phyloP scores from a whole-genome alignment of 495 filamentous ascomycete genomes.

The Glarea lozoyensis region DNA sequence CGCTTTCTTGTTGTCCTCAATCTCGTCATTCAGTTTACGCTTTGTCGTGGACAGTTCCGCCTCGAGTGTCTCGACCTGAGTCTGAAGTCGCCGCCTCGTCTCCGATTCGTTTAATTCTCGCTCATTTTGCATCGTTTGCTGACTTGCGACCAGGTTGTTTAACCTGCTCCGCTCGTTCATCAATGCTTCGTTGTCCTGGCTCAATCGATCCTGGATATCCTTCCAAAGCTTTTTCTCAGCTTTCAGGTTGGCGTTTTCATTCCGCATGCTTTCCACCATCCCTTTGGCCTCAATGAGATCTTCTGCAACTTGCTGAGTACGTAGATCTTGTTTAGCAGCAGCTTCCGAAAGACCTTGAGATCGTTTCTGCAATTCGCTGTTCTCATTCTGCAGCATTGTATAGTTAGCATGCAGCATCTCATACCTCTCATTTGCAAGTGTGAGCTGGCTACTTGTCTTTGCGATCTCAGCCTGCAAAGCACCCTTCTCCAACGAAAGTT shows the following conservation, averaged over 20 bases:
- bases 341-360: conserved; percentile 65
- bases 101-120: conserved; percentile 81
- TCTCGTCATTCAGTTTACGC: conserved; percentile 72
- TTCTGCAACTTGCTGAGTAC: conserved; percentile 84
- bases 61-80: conserved; percentile 67
- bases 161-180: conserved; percentile 74
- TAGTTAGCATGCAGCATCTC: conserved; percentile 89
- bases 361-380: conserved; percentile 73
- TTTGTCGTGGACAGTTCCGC: conserved; percentile 68
- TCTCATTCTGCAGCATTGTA: conserved; percentile 71
- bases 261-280: conserved; percentile 75
- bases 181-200: conserved; percentile 76
- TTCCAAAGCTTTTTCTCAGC: conserved; percentile 90
- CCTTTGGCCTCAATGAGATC: conserved; percentile 82
- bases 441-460: conserved; percentile 69
- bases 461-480: conserved; percentile 72
- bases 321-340: conserved; percentile 80
- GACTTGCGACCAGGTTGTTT: conserved; percentile 65
- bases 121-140: conserved; percentile 83
- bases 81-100: conserved; percentile 64
- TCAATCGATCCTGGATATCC: conserved; percentile 77
- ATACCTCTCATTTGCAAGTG: conserved; percentile 70
- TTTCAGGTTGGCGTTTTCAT: conserved; percentile 84
- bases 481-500: conserved; percentile 70
- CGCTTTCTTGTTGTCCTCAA: conserved; percentile 72